These are phyloP conservation scores for Fusarium torreyae DNA, from an alignment of 2,329 filamentous ascomycete genomes.

Conservation along the genomic window DNA sequence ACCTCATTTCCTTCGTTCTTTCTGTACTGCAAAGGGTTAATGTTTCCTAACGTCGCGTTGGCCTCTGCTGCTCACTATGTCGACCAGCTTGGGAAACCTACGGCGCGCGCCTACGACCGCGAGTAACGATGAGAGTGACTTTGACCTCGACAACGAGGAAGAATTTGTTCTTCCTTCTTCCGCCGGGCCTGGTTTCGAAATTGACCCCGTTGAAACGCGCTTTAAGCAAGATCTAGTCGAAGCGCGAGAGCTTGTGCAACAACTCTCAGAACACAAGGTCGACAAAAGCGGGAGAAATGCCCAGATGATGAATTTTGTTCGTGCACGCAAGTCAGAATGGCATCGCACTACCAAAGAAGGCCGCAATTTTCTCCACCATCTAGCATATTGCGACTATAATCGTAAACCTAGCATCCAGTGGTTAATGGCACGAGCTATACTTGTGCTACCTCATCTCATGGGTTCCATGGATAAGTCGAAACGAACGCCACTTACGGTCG, in stretches of 20 bases:
- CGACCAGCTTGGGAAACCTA: not conserved
- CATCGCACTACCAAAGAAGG: not conserved
- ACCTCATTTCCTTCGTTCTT: too few species aligned
- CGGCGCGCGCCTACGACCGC: not conserved
- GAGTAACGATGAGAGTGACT: too few species aligned
- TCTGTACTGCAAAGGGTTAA: not conserved
- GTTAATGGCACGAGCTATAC: too few species aligned
- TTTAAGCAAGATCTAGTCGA: not conserved
- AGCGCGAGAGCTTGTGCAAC: not conserved
- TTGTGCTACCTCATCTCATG: too few species aligned
- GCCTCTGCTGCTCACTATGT: not conserved
- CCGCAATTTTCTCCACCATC: too few species aligned
- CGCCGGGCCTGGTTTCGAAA: not conserved
- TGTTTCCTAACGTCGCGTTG: too few species aligned
- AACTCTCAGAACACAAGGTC: not conserved
- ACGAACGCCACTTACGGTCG: too few species aligned
- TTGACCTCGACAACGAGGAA: not conserved
- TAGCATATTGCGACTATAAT: too few species aligned
- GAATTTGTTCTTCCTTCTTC: not conserved
- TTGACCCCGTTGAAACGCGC: conserved; percentile 4
- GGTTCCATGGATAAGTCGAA: too few species aligned
- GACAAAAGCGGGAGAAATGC: not conserved
- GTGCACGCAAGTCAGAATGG: conserved; percentile 2
- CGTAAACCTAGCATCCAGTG: not conserved
- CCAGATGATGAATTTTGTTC: conserved; percentile 7